Conservation (phyloP, 129 eudicot species). For the Tagetes patula region DNA sequence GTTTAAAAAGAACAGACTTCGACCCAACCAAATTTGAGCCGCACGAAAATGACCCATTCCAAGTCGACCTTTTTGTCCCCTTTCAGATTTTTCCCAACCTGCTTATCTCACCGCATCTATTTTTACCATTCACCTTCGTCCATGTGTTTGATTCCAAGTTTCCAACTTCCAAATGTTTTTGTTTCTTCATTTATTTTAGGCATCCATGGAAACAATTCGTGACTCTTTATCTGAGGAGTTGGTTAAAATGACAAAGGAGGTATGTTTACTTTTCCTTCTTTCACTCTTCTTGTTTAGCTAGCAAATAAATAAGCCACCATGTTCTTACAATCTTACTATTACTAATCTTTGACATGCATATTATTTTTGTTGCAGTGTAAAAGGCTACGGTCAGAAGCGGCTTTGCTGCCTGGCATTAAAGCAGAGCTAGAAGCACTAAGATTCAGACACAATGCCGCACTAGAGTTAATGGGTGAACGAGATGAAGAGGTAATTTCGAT, state of each 20-base stretch:
- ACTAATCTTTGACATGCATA: too few species aligned
- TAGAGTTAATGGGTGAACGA: constrained; percentile 98
- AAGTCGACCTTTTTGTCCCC: too few species aligned
- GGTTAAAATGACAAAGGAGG: constrained; percentile 92
- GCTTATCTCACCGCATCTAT: too few species aligned
- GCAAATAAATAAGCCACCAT: neutral
- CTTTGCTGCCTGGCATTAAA: constrained; percentile 64
- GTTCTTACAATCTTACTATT: too few species aligned
- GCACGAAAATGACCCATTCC: too few species aligned
- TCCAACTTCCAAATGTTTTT: too few species aligned
- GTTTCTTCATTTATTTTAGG: constrained; percentile 38
- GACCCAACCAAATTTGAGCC: too few species aligned
- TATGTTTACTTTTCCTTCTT: constrained; percentile 27
- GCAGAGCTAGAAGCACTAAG: constrained; percentile 91
- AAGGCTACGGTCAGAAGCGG: constrained; percentile 75
- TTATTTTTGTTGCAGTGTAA: constrained; percentile 49
- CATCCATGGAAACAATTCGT: constrained; percentile 85
- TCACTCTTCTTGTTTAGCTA: neutral
- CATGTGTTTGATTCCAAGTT: neutral
- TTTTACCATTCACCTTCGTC: neutral
- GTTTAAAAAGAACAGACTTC: too few species aligned
- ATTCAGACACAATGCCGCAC: constrained; percentile 83
- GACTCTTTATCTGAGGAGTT: constrained; percentile 95
- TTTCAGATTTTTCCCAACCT: too few species aligned
- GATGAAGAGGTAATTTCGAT: constrained; percentile 76